These are phyloP conservation scores for Candida sphagnicola DNA, from an alignment of 805 yeast genomes.

Conservation along the genomic window DNA sequence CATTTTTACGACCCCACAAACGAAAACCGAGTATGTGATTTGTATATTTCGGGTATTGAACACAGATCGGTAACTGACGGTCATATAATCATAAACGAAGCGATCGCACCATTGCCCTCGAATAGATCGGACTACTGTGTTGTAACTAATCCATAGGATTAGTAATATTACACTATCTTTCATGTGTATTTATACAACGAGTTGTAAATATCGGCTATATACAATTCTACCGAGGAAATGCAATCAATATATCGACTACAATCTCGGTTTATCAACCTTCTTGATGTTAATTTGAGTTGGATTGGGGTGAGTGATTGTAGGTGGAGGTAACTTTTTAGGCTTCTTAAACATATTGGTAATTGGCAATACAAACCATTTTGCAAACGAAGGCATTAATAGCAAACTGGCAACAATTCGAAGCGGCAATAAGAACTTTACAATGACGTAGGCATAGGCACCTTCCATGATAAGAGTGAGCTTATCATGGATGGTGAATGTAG, in stretches of 20 bases:
- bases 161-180: neutral
- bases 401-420: conserved; percentile 48
- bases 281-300: conserved; percentile 12
- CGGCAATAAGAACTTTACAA: conserved; percentile 60
- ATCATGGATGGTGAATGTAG: conserved; percentile 39
- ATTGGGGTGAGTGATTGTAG: neutral
- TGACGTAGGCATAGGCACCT: conserved; percentile 72
- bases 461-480: conserved; percentile 56
- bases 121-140: neutral
- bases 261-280: conserved; percentile 32
- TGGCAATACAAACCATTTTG: conserved; percentile 49
- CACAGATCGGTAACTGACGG: neutral
- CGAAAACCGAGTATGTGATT: neutral
- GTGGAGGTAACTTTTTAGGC: neutral
- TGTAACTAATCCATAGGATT: neutral
- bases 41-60: neutral
- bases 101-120: neutral
- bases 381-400: conserved; percentile 54
- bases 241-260: no score
- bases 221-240: neutral
- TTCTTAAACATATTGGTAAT: conserved; percentile 14
- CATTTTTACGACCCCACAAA: neutral
- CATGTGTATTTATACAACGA: no score
- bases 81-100: neutral
- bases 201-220: neutral